These are phyloP conservation scores for Colletotrichum orchidophilum DNA, from an alignment of 2,329 filamentous ascomycete genomes.

Conservation along the genomic window DNA sequence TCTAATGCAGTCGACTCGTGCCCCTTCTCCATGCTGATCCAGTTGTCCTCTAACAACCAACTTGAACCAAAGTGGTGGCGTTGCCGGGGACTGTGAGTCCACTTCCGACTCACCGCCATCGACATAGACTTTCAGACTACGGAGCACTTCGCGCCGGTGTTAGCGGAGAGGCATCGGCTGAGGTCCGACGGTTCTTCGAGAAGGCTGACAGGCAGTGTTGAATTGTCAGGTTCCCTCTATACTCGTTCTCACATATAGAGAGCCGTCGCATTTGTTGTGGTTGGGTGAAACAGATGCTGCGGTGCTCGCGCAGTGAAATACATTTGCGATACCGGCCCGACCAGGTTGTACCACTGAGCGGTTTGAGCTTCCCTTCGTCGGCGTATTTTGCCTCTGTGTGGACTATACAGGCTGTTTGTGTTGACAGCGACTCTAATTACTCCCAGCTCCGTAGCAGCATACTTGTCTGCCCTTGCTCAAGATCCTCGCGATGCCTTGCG, in stretches of 20 bases:
- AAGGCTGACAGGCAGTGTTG: conserved; percentile 24
- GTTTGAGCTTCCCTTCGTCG: not conserved
- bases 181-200: conserved; percentile 5
- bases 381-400: too few species aligned
- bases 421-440: not conserved
- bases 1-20: conserved; percentile 25
- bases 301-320: not conserved
- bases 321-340: conserved; percentile 24
- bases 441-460: not conserved
- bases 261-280: not conserved
- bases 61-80: conserved; percentile 21
- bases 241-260: conserved; percentile 1
- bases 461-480: too few species aligned
- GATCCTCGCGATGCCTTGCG: not conserved
- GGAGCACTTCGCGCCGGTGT: conserved; percentile 15
- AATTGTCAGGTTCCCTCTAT: not conserved
- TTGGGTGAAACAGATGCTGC: not conserved
- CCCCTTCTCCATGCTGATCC: conserved; percentile 21
- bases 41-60: not conserved
- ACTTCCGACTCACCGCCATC: conserved; percentile 32
- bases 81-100: conserved; percentile 14
- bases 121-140: conserved; percentile 7
- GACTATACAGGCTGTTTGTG: too few species aligned
- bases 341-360: not conserved
- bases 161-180: not conserved